Evolutionary conservation across 202 grass and related monocot genomes (phyloP).

Genomic region (Dendrocalamus latiflorus): DNA sequence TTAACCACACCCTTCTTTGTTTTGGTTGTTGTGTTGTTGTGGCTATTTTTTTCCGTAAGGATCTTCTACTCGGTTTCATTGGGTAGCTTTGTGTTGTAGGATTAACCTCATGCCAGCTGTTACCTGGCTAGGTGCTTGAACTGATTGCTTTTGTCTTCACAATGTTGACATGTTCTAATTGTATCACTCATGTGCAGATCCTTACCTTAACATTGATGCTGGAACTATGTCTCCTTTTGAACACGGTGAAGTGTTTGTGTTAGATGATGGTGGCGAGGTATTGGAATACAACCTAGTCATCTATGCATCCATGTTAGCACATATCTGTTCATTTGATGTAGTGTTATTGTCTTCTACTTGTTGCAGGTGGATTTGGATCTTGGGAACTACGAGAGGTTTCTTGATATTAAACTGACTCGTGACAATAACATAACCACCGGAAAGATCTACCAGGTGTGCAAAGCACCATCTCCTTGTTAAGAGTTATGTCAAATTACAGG

Average conservation of each 20-base stretch:
- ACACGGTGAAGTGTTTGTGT: conserved; percentile 73
- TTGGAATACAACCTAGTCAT: neutral
- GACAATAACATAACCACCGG: conserved; percentile 88
- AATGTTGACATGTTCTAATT: conserved; percentile 30
- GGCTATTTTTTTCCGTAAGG: too few species aligned
- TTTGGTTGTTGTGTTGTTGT: too few species aligned
- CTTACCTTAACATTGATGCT: conserved; percentile 76
- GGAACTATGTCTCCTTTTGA: conserved; percentile 73
- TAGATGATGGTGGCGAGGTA: conserved; percentile 88
- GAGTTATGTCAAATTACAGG: too few species aligned
- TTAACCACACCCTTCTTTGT: too few species aligned
- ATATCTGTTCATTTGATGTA: neutral
- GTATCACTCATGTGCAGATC: conserved; percentile 43
- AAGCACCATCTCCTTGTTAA: neutral
- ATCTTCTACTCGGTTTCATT: too few species aligned
- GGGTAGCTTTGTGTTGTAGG: too few species aligned
- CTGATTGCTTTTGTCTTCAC: conserved; percentile 37
- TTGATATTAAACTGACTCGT: conserved; percentile 68
- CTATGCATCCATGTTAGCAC: neutral
- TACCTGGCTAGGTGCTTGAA: neutral
- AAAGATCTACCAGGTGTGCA: conserved; percentile 80
- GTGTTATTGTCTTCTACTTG: neutral
- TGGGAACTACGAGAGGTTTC: conserved; percentile 87
- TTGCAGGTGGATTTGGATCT: conserved; percentile 84
- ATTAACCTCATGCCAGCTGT: too few species aligned